A percentile compares a stretch with the other conserved stretches of the same genome.
phyloP scores from a whole-genome alignment of 2,329 filamentous ascomycete species.

The Cladosporium sp. region DNA sequence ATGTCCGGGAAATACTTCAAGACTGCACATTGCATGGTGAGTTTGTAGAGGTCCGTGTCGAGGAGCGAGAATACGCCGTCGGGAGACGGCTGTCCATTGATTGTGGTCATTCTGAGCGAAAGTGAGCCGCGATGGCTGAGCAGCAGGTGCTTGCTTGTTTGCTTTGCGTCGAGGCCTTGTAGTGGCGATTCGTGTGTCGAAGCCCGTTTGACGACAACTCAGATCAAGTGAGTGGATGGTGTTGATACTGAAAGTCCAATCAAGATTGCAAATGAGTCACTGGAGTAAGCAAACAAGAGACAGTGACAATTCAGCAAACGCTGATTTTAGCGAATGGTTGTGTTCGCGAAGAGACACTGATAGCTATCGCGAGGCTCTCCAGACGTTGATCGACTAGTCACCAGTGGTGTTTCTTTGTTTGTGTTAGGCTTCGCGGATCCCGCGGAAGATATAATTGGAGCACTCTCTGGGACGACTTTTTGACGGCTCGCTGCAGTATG shows the following conservation, averaged over 20 bases:
- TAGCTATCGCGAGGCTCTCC: not conserved
- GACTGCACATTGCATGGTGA: conserved; percentile 98
- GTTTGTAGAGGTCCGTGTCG: conserved; percentile 75
- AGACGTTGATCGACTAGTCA: not conserved
- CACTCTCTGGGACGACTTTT: not conserved
- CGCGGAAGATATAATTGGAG: not conserved
- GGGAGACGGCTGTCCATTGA: conserved; percentile 17
- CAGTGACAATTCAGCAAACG: no score
- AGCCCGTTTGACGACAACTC: not conserved
- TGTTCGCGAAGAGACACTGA: no score
- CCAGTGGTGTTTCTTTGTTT: conserved; percentile 2
- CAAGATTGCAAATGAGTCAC: no score
- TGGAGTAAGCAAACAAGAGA: no score
- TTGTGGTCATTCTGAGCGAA: not conserved
- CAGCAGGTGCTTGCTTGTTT: not conserved
- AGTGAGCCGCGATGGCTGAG: not conserved
- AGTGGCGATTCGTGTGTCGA: not conserved
- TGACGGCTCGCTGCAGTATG: no score
- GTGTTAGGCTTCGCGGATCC: not conserved
- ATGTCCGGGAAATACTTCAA: conserved; percentile 82
- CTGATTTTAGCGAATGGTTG: no score
- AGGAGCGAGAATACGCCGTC: conserved; percentile 43
- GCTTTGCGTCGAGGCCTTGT: not conserved
- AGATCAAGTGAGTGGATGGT: not conserved
- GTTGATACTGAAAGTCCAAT: no score